These are phyloP conservation scores for Coemansia sp. DNA, from an alignment of 192 early-diverging fungal species.

Conservation along the genomic window DNA sequence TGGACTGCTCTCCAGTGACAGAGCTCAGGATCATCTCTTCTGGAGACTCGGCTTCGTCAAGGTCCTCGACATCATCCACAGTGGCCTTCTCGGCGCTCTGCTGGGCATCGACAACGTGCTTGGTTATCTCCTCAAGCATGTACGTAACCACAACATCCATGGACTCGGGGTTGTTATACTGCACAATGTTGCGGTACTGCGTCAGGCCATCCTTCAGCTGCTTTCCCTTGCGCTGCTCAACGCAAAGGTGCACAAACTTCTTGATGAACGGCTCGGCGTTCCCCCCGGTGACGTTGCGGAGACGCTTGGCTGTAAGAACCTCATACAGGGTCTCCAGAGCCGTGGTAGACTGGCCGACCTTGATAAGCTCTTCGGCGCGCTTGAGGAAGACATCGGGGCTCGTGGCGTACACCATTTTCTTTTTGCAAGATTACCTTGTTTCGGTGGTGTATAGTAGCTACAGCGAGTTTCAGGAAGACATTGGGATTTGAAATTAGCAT, in stretches of 20 bases:
- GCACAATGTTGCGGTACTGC: constrained; percentile 98
- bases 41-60: constrained; percentile 95
- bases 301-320: constrained; percentile 86
- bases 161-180: constrained; percentile 87
- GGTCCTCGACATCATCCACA: constrained; percentile 84
- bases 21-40: constrained; percentile 96
- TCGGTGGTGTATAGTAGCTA: background rate
- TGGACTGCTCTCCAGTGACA: constrained; percentile 89
- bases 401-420: constrained; percentile 5
- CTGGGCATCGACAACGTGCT: constrained; percentile 88
- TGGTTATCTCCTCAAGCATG: constrained; percentile 85
- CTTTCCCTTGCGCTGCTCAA: constrained; percentile 85
- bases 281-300: constrained; percentile 74
- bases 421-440: background rate
- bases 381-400: constrained; percentile 86
- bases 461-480: background rate
- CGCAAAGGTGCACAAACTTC: constrained; percentile 89
- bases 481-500: background rate
- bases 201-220: constrained; percentile 92
- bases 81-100: constrained; percentile 85
- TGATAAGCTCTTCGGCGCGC: constrained; percentile 74
- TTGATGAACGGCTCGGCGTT: constrained; percentile 91
- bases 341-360: constrained; percentile 78
- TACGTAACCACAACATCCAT: constrained; percentile 86
- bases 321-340: constrained; percentile 90